Evolutionary conservation across 1,139 yeast genomes (phyloP).

Genomic region (Candida tetrigidarum): DNA sequence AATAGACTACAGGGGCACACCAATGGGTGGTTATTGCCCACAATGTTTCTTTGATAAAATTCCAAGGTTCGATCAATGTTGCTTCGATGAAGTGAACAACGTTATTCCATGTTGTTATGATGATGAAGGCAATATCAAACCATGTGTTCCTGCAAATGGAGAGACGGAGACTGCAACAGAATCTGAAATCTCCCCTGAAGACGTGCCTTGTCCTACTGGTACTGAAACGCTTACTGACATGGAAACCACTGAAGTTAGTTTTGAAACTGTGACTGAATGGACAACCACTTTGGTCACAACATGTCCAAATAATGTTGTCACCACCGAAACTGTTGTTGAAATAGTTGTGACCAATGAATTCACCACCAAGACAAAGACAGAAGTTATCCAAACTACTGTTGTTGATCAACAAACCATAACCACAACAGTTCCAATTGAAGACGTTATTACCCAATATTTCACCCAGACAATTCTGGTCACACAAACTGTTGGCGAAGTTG

Average conservation of each 20-base stretch:
- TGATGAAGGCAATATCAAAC: not conserved
- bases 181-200: not conserved
- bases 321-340: conserved; percentile 2
- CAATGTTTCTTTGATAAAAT: not conserved
- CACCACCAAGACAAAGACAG: not conserved
- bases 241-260: not conserved
- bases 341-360: conserved; percentile 4
- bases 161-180: not conserved
- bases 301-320: conserved; percentile 1
- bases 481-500: not conserved
- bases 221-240: not conserved
- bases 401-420: conserved; percentile 2
- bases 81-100: not conserved
- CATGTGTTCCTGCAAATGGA: not conserved
- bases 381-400: conserved; percentile 4
- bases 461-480: not conserved
- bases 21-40: not conserved
- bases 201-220: not conserved
- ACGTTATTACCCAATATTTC: not conserved
- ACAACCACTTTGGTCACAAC: conserved; percentile 2
- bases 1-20: too few species aligned
- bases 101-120: not conserved
- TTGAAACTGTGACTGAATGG: not conserved
- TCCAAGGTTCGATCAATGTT: not conserved
- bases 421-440: conserved; percentile 4